phyloP scores from a whole-genome alignment of 2,329 filamentous ascomycete species.

The Gliomastix tumulicola region DNA sequence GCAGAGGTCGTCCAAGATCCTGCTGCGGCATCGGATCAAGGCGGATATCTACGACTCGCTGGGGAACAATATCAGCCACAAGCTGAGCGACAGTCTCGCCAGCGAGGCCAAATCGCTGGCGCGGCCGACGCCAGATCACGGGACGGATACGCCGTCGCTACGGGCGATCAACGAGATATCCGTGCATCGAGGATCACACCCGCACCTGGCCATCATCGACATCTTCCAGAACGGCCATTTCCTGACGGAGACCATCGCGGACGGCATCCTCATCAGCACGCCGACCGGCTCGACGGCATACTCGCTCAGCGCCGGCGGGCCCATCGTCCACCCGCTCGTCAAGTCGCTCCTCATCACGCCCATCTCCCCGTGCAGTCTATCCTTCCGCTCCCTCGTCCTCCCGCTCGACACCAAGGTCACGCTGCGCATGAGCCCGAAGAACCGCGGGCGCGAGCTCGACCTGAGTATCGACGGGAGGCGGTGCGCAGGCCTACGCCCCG shows the following conservation, averaged over 20 bases:
- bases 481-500: conserved; percentile 60
- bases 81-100: conserved; percentile 36
- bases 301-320: conserved; percentile 84
- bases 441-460: conserved; percentile 68
- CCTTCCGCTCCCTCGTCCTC: conserved; percentile 84
- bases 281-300: conserved; percentile 96
- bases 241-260: conserved; percentile 87
- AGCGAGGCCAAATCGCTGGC: conserved; percentile 32
- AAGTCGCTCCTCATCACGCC: conserved; percentile 84
- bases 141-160: conserved; percentile 31
- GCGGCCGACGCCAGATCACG: conserved; percentile 21
- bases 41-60: conserved; percentile 74
- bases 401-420: conserved; percentile 81
- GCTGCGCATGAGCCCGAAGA: conserved; percentile 73
- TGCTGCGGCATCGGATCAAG: conserved; percentile 80
- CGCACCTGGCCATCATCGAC: conserved; percentile 86
- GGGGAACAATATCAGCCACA: conserved; percentile 52
- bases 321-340: conserved; percentile 90
- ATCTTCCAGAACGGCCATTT: conserved; percentile 86
- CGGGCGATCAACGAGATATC: conserved; percentile 92
- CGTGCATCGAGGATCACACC: conserved; percentile 82
- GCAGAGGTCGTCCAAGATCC: conserved; percentile 67
- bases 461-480: conserved; percentile 74
- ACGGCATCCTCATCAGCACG: conserved; percentile 90
- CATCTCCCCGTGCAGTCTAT: conserved; percentile 87